Conservation (phyloP, 805 yeast genomes). For the Yamadazyma insecticola region DNA sequence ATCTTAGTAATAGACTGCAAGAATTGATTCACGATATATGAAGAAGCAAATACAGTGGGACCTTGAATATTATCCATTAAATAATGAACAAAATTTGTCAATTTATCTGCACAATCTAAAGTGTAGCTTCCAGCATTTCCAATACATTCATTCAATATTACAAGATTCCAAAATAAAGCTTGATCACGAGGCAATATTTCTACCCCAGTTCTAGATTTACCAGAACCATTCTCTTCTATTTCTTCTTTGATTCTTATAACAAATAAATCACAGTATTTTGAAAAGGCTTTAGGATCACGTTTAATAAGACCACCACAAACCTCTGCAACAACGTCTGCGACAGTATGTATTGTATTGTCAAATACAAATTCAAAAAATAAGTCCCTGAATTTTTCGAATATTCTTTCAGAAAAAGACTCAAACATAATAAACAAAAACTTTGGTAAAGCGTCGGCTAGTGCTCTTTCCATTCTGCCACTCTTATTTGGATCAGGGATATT, state of each 20-base stretch:
- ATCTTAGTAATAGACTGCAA: slow-evolving; percentile 61
- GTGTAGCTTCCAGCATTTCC: slow-evolving; percentile 60
- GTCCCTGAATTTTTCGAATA: slow-evolving; percentile 43
- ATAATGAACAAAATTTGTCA: slow-evolving; percentile 42
- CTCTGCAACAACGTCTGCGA: slow-evolving; percentile 64
- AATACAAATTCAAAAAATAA: slow-evolving; percentile 54
- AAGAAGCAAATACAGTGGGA: slow-evolving; percentile 56
- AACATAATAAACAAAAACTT: slow-evolving; percentile 35
- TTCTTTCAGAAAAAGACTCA: slow-evolving; percentile 58
- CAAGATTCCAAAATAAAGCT: slow-evolving; percentile 63
- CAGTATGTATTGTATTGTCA: slow-evolving; percentile 54
- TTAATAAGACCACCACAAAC: slow-evolving; percentile 69
- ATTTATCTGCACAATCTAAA: slow-evolving; percentile 38
- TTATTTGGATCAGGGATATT: slow-evolving; percentile 58
- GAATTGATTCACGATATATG: slow-evolving; percentile 64
- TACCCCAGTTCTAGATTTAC: slow-evolving; percentile 58
- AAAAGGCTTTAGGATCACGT: slow-evolving; percentile 50
- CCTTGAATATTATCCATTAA: slow-evolving; percentile 53
- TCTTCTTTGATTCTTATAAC: slow-evolving; percentile 57
- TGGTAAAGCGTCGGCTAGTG: slow-evolving; percentile 35
- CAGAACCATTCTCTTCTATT: slow-evolving; percentile 75
- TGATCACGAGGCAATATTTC: slow-evolving; percentile 78
- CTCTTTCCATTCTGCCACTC: slow-evolving; percentile 47
- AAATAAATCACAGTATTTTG: slow-evolving; percentile 40
- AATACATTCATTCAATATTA: slow-evolving; percentile 63